Evolutionary conservation across 768 basidiomycete genomes (phyloP).

Genomic region (Amanita polypyramis): DNA sequence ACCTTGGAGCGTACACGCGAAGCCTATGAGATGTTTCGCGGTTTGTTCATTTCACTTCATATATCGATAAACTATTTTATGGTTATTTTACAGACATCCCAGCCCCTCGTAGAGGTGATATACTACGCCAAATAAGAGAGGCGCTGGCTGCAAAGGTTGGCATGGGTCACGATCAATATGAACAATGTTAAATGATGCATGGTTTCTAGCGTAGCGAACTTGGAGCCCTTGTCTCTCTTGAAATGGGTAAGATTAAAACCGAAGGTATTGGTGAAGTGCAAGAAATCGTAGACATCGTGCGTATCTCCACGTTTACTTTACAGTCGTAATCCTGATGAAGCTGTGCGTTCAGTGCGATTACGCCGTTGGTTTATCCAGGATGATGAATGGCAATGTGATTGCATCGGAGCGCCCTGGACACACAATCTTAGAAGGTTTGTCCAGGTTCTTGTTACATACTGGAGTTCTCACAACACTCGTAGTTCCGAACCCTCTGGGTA

Average conservation of each 20-base stretch:
- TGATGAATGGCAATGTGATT: constrained; percentile 88
- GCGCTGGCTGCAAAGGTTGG: constrained; percentile 68
- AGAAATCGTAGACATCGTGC: constrained; percentile 89
- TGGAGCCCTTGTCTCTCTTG: constrained; percentile 75
- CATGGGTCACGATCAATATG: not conserved
- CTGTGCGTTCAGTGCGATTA: constrained; percentile 66
- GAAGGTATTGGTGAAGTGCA: constrained; percentile 93
- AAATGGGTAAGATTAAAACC: constrained; percentile 86
- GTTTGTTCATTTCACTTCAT: constrained; percentile 18
- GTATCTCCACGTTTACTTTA: not conserved
- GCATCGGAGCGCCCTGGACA: constrained; percentile 88
- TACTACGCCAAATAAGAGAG: constrained; percentile 80
- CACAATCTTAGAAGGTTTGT: constrained; percentile 75
- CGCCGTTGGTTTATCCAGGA: constrained; percentile 84
- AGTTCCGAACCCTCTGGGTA: constrained; percentile 86
- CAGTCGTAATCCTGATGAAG: not conserved
- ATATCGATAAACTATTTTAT: not conserved
- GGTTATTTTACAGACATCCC: constrained; percentile 38
- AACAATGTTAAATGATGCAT: constrained; percentile 9
- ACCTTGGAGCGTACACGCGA: constrained; percentile 62
- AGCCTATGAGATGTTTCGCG: constrained; percentile 60
- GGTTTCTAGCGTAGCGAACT: constrained; percentile 55
- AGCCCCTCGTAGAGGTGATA: constrained; percentile 81
- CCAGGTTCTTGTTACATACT: constrained; percentile 8
- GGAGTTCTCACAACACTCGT: constrained; percentile 13